Evolutionary conservation across 148 eudicot species (phyloP).

Genomic region (Persicaria maculosa): DNA sequence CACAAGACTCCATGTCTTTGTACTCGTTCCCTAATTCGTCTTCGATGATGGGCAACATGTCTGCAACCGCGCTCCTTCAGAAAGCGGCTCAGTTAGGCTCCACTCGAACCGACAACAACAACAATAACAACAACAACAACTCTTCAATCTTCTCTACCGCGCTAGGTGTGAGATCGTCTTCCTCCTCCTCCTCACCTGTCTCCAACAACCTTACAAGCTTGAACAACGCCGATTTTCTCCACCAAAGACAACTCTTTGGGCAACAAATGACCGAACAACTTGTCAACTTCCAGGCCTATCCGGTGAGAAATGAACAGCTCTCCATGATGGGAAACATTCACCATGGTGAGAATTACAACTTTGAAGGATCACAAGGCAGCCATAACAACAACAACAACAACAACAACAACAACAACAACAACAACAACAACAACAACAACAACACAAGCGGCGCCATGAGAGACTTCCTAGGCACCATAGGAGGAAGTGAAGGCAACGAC

Average conservation of each 20-base stretch:
- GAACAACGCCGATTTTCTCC: background rate
- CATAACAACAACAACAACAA: background rate
- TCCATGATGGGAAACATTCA: background rate
- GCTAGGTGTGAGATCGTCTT: conserved; percentile 21
- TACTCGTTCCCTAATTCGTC: conserved; percentile 6
- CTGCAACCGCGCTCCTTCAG: conserved; percentile 40
- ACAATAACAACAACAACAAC: background rate
- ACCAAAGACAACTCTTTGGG: background rate
- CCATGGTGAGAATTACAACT: background rate
- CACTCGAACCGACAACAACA: conserved; percentile 11
- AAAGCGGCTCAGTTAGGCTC: conserved; percentile 47
- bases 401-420: background rate
- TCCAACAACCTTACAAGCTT: background rate
- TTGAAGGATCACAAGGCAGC: too few relatives aligned
- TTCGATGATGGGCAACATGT: conserved; percentile 27
- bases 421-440: background rate
- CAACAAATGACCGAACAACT: background rate
- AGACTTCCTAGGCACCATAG: conserved; percentile 13
- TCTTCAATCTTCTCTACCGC: conserved; percentile 18
- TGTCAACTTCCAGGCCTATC: background rate
- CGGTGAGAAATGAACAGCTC: background rate
- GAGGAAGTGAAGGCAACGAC: background rate
- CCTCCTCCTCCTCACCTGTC: background rate
- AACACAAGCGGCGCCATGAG: conserved; percentile 2
- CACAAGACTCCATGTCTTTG: background rate